A percentile compares a stretch with the other conserved stretches of the same genome.
Evolutionary conservation across 805 yeast species (phyloP).

Genomic region (Lachancea lanzarotensis): DNA sequence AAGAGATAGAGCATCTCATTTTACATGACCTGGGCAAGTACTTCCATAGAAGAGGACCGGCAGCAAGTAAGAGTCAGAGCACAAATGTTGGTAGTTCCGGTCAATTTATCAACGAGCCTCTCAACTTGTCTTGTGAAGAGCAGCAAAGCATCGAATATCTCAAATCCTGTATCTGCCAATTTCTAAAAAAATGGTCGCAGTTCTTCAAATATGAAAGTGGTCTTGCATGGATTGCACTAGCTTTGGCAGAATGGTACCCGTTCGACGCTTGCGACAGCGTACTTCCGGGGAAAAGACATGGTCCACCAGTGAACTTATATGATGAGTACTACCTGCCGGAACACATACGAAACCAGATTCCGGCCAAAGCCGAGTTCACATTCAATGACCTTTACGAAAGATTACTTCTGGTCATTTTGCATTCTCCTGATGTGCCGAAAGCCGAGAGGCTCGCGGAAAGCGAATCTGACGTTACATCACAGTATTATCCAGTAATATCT

Average conservation of each 20-base stretch:
- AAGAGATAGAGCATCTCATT: slow-evolving; percentile 35
- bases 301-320: slow-evolving; percentile 15
- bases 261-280: slow-evolving; percentile 39
- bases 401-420: slow-evolving; percentile 64
- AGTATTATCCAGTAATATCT: slow-evolving; percentile 29
- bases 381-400: slow-evolving; percentile 72
- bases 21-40: slow-evolving; percentile 56
- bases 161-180: slow-evolving; percentile 55
- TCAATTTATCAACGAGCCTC: slow-evolving; percentile 9
- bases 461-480: slow-evolving; percentile 9
- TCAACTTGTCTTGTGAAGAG: slow-evolving; percentile 34
- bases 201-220: slow-evolving; percentile 74
- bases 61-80: neutral
- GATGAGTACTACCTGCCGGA: slow-evolving; percentile 28
- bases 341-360: slow-evolving; percentile 7
- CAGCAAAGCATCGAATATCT: slow-evolving; percentile 48
- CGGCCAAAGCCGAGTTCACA: slow-evolving; percentile 13
- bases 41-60: slow-evolving; percentile 32
- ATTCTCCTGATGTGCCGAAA: slow-evolving; percentile 50
- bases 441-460: slow-evolving; percentile 18
- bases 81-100: slow-evolving; percentile 1
- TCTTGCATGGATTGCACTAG: slow-evolving; percentile 80
- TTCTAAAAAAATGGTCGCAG: slow-evolving; percentile 72
- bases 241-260: slow-evolving; percentile 85
- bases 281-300: slow-evolving; percentile 20